A percentile compares a stretch with the other conserved stretches of the same genome.
Conservation (phyloP, 306 rosid genomes). For the Corylus avellana region DNA sequence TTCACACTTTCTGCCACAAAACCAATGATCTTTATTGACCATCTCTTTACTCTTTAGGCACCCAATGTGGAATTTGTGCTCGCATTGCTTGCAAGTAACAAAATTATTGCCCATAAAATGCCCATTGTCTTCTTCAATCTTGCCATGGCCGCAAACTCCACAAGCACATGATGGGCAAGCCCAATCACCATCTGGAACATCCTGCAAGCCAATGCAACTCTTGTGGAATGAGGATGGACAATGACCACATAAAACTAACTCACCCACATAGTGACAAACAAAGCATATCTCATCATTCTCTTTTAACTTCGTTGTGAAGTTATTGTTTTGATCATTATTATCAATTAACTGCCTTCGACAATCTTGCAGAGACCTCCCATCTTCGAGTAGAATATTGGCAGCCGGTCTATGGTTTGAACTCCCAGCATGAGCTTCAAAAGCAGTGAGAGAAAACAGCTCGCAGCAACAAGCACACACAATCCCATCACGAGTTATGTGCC, state of each 20-base stretch:
- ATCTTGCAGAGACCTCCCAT: slow-evolving; percentile 54
- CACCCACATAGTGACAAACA: slow-evolving; percentile 57
- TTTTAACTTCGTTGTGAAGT: neutral
- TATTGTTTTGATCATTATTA: neutral
- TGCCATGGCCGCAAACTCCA: slow-evolving; percentile 36
- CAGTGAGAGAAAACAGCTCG: slow-evolving; percentile 27
- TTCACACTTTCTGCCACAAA: slow-evolving; percentile 52
- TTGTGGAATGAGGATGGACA: slow-evolving; percentile 67
- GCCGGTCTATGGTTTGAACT: slow-evolving; percentile 61
- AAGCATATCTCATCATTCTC: slow-evolving; percentile 43
- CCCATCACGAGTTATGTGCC: slow-evolving; percentile 42
- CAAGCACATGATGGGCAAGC: slow-evolving; percentile 68
- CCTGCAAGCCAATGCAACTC: slow-evolving; percentile 40
- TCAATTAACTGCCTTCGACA: slow-evolving; percentile 35
- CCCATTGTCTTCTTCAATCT: slow-evolving; percentile 4
- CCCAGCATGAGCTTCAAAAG: slow-evolving; percentile 62
- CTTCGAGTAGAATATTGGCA: slow-evolving; percentile 51
- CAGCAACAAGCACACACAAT: slow-evolving; percentile 65
- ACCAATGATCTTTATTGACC: slow-evolving; percentile 29
- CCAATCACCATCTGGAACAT: slow-evolving; percentile 58
- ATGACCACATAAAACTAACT: slow-evolving; percentile 49
- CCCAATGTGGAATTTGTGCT: slow-evolving; percentile 40
- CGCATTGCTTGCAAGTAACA: slow-evolving; percentile 58
- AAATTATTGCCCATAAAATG: neutral
- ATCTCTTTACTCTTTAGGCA: slow-evolving; percentile 32